phyloP scores from a whole-genome alignment of 805 yeast genomes.

The Kluyveromyces siamensis region DNA sequence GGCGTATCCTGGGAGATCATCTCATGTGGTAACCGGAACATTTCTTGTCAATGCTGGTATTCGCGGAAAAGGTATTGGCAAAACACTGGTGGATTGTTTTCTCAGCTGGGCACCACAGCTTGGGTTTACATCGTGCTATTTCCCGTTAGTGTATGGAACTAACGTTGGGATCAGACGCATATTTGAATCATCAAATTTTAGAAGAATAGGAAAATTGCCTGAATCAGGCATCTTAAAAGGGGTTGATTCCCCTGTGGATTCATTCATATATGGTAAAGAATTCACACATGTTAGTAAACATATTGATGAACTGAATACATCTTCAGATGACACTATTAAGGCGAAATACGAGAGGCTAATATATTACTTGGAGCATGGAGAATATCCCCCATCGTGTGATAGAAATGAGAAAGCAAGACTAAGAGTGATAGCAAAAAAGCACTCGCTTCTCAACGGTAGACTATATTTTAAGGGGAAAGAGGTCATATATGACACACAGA shows the following conservation, averaged over 20 bases:
- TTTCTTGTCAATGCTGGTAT: conserved; percentile 89
- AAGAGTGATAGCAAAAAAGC: conserved; percentile 65
- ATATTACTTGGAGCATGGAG: conserved; percentile 71
- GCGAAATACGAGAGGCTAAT: conserved; percentile 67
- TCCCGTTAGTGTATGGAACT: conserved; percentile 82
- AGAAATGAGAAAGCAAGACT: conserved; percentile 83
- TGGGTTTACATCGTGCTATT: conserved; percentile 77
- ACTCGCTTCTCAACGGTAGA: conserved; percentile 60
- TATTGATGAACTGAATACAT: conserved; percentile 22
- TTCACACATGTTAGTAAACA: conserved; percentile 40
- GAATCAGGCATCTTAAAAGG: conserved; percentile 88
- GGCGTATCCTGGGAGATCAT: conserved; percentile 84
- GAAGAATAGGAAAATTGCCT: conserved; percentile 67
- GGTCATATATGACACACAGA: conserved; percentile 68
- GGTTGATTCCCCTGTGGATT: conserved; percentile 77
- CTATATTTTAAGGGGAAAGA: conserved; percentile 70
- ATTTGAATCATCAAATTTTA: conserved; percentile 68
- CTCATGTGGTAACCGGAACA: conserved; percentile 87
- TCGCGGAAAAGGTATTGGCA: conserved; percentile 86
- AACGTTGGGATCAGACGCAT: conserved; percentile 76
- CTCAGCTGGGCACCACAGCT: conserved; percentile 85
- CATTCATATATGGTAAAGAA: conserved; percentile 76
- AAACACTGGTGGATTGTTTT: conserved; percentile 73
- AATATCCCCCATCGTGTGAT: conserved; percentile 75
- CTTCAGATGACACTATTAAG: conserved; percentile 19